Percentiles rank a stretch among this genome's conserved stretches.
Conservation (phyloP, 1,139 yeast genomes). For the Hyphopichia burtonii region DNA sequence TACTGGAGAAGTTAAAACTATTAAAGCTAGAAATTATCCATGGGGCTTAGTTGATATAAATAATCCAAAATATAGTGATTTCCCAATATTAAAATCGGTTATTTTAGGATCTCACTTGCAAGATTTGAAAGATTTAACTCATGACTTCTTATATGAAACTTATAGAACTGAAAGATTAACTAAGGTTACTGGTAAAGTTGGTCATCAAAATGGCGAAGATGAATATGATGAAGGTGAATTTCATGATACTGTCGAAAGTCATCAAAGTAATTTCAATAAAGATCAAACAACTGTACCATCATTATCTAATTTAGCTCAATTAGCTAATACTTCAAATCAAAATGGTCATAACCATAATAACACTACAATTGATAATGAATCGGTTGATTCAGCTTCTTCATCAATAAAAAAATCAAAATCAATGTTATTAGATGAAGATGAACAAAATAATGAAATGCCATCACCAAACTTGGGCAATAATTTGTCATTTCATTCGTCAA, state of each 20-base stretch:
- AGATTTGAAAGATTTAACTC: slow-evolving; percentile 91
- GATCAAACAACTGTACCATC: slow-evolving; percentile 49
- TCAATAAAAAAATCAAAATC: slow-evolving; percentile 29
- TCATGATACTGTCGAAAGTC: slow-evolving; percentile 31
- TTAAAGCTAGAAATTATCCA: slow-evolving; percentile 85
- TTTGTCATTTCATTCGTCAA: slow-evolving; percentile 30
- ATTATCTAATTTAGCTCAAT: slow-evolving; percentile 61
- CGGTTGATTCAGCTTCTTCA: slow-evolving; percentile 22
- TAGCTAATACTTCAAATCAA: slow-evolving; percentile 29
- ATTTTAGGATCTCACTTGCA: slow-evolving; percentile 88
- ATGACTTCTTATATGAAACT: slow-evolving; percentile 85
- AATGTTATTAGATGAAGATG: slow-evolving; percentile 31
- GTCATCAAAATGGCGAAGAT: slow-evolving; percentile 26
- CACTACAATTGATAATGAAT: slow-evolving; percentile 16
- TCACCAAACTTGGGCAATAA: slow-evolving; percentile 31
- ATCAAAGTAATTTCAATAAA: slow-evolving; percentile 4
- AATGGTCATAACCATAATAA: slow-evolving; percentile 9
- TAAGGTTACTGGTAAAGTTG: slow-evolving; percentile 51
- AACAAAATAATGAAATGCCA: slow-evolving; percentile 12
- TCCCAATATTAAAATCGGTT: slow-evolving; percentile 78
- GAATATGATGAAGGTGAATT: slow-evolving; percentile 25
- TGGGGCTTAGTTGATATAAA: slow-evolving; percentile 91
- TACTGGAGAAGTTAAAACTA: slow-evolving; percentile 51
- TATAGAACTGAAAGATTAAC: slow-evolving; percentile 86
- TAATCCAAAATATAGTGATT: slow-evolving; percentile 81